Percentiles rank a stretch among this genome's conserved stretches.
Evolutionary conservation across 441 rosid species (phyloP).

Genomic region (Jatropha multifida): DNA sequence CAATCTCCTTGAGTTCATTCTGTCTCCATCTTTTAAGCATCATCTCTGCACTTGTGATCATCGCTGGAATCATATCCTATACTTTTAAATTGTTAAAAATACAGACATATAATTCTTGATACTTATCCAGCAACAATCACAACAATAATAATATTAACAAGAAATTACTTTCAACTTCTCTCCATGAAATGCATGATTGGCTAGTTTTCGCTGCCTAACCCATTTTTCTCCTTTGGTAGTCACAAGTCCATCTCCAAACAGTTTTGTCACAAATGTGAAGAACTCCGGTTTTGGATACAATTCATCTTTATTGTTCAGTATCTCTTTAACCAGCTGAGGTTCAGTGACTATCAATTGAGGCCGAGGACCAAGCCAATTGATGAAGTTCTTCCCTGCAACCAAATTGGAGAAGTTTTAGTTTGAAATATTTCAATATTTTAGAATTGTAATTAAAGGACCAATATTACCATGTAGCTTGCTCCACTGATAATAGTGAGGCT

Average conservation of each 20-base stretch:
- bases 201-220: conserved; percentile 33
- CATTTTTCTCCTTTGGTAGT: conserved; percentile 33
- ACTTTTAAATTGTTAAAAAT: background rate
- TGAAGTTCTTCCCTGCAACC: conserved; percentile 24
- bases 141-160: background rate
- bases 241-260: conserved; percentile 39
- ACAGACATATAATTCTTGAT: background rate
- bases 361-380: conserved; percentile 32
- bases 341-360: conserved; percentile 31
- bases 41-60: conserved; percentile 21
- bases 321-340: conserved; percentile 31
- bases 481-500: conserved; percentile 39
- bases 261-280: background rate
- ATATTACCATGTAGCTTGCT: conserved; percentile 29
- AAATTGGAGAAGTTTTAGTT: background rate
- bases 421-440: background rate
- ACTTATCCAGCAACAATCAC: background rate
- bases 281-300: conserved; percentile 10
- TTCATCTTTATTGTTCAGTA: conserved; percentile 28
- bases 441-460: background rate
- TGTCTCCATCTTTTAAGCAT: conserved; percentile 39
- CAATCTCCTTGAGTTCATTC: conserved; percentile 33
- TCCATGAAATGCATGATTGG: conserved; percentile 40
- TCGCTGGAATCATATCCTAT: conserved; percentile 19
- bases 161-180: conserved; percentile 33